Evolutionary conservation across 768 basidiomycete species (phyloP), one percentile per base, ranked within the genome.

Genomic region (Podaxis sp.): DNA sequence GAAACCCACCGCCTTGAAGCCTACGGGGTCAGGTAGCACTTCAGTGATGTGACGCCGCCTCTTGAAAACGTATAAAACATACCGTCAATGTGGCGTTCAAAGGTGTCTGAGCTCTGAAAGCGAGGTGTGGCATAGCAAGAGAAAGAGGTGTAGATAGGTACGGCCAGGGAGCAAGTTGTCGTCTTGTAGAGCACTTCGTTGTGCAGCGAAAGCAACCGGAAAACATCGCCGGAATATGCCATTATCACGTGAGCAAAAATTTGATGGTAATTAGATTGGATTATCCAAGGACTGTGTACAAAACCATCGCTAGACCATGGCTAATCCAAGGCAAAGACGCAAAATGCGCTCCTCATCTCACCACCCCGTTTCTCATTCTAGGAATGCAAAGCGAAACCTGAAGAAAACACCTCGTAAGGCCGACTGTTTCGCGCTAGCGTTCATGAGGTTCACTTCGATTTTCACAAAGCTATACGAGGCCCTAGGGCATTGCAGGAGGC

Each of bases 251-350:
- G 69, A 53, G 22, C 26, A 46, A 49, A 30, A 15, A 22, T 26
- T 41, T 41, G 40, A 41, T n/a, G 40, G 40, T 49, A 4, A 11
- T 49, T 13, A 20, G 48, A 20, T 49, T 49, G 5, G 3, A 49
- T 3, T 10, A 33, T 24, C 20, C 22, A 50, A 10, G 7, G 49
- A 20, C 7, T 22, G 20, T 12, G 7, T 22, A 11, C 26, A 49
- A 22, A 22, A 11, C 22, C 22, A 8, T 12, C 49, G 40, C 61
- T 54, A 26, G 44, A 71, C 26, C 22, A 97, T 99, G 96, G 94
- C 88, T 60, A 98, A 97, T 74, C 96, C 96, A 67, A 87, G 96
- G 60, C 96, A 99, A 76, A 84, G 95, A 64, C 85, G 88, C 68
- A 99, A 98, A 78, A 74, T 84, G 22, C 87, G 89, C 48, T 95